Evolutionary conservation across 768 basidiomycete genomes (phyloP), one percentile per base, ranked within the genome.

Genomic region (Coprinopsis sp.): DNA sequence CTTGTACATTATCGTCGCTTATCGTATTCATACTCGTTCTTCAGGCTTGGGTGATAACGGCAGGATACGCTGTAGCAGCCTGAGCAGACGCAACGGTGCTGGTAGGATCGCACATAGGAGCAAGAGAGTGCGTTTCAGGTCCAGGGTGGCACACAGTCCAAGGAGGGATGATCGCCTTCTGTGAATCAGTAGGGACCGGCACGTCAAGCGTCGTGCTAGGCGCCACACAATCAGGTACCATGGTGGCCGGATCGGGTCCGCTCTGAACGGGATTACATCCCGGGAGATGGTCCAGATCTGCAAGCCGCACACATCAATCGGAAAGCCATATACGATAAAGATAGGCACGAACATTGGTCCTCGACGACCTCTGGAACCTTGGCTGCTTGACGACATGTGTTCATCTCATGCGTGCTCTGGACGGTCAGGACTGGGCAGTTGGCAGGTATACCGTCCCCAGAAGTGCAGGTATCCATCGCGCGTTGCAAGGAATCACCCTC

Each of bases 141-240:
- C 27, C 37, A 19, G 37, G 4, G 22, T 47, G 37, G 37, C 46
- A 47, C 6, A 47, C 46, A 0, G 37, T 16, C 46, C 46, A 47
- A 16, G 46, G 46, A n/a, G 46, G 46, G 14, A 27, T 22, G 21
- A 47, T 27, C 6, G 30, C 33, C 60, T 28, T 50, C 55, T 50
- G 62, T 51, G 37, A 39, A 7, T 19, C 37, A 3, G 49, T 53
- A 3, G 40, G 51, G 14, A 31, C 18, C n/a, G 36, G 46, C 4
- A 25, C 37, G 13, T 38, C 37, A 4, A 37, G 21, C 3, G 46
- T 47, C 3, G 46, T 40, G 6, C 29, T 30, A 3, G 29, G 25
- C 10, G 38, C 46, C 16, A 30, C n/a, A 22, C 46, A 38, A 7
- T 37, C 22, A 3, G 24, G 6, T 19, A 41, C 23, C 38, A 41